These are phyloP conservation scores for Chrysanthemum seticuspe DNA, from an alignment of 129 eudicot genomes.

Conservation along the genomic window DNA sequence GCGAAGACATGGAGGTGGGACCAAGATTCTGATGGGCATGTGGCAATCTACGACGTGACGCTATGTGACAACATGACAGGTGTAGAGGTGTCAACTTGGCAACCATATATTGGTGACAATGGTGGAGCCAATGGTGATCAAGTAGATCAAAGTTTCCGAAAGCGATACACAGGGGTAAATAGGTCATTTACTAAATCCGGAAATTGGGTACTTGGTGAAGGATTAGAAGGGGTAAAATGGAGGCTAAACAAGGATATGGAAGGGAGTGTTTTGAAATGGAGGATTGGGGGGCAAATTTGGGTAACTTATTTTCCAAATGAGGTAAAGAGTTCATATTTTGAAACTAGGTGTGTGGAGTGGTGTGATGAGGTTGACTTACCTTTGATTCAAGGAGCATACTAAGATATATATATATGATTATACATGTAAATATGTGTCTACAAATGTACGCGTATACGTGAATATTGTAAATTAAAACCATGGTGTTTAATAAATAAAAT, in stretches of 20 bases:
- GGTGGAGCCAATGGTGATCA: constrained; percentile 17
- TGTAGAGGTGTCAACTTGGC: constrained; percentile 57
- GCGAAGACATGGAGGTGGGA: constrained; percentile 87
- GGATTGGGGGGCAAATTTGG: constrained; percentile 83
- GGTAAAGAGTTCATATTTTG: constrained; percentile 53
- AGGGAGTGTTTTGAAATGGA: constrained; percentile 97
- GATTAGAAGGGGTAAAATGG: constrained; percentile 73
- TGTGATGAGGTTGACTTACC: constrained; percentile 92
- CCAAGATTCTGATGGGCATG: constrained; percentile 81
- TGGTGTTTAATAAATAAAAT: neutral
- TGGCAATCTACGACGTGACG: constrained; percentile 54
- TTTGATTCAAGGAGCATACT: constrained; percentile 40
- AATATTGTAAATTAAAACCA: constrained; percentile 7
- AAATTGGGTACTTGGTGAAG: constrained; percentile 56
- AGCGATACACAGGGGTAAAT: constrained; percentile 55
- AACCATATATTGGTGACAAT: constrained; percentile 31
- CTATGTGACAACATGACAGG: constrained; percentile 73
- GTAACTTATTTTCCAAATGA: constrained; percentile 74
- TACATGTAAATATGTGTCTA: neutral
- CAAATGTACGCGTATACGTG: neutral
- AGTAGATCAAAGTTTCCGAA: constrained; percentile 37
- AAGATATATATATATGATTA: neutral
- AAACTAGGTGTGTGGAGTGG: constrained; percentile 91
- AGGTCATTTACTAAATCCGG: constrained; percentile 69
- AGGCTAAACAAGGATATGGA: constrained; percentile 88